Base-by-base conservation (phyloP, 176 grass and related monocot species). In the Aegilops sharonensis region DNA sequence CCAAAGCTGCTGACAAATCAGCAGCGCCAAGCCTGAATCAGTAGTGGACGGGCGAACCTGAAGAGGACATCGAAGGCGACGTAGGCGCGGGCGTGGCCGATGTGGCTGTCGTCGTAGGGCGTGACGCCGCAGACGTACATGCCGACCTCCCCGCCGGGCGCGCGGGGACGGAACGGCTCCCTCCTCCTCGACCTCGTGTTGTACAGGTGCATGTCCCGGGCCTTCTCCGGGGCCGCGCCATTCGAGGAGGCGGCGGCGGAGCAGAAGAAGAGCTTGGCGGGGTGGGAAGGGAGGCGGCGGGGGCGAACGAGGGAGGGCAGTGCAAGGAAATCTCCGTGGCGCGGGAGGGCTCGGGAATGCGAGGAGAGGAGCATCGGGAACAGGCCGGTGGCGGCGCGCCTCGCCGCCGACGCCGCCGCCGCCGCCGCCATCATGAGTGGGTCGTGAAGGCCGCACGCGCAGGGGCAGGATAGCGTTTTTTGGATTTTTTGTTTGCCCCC, bases 81-180 rank as follows among this genome's bases (percentile, higher is more conserved):
- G 50, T 98, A 98, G 66, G 89, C 95, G 32, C 95, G 87, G 27
- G 95, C 95, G 80, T 98, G 95, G 24, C 95, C 95, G 82, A 98
- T 92, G 83, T 98, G 95, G 81, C 95, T 95, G 93, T 93, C 84
- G 85, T 98, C 95, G 78, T 98, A 98, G 24, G 93, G 81, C 60
- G 95, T 98, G 78, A 98, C 89, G n/a, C 95, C 95, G 71, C 95
- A 98, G 20, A 98, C 95, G 87, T 98, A 98, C 95, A 98, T 98
- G 62, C 95, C 91, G 47, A 94, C 93, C 81, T 87, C 88, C 20
- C 93, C 88, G 35, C 72, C 80, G 17, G 89, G 86, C 31, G 73
- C 86, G 61, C 90, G 88, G 1, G 96, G 84, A 29, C 68, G 81
- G 37, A 98, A 98, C 34, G 30, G 88, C 81, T 92, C 91, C 90